Base-by-base conservation (phyloP, 495 filamentous ascomycete species). In the Glonium stellatum region DNA sequence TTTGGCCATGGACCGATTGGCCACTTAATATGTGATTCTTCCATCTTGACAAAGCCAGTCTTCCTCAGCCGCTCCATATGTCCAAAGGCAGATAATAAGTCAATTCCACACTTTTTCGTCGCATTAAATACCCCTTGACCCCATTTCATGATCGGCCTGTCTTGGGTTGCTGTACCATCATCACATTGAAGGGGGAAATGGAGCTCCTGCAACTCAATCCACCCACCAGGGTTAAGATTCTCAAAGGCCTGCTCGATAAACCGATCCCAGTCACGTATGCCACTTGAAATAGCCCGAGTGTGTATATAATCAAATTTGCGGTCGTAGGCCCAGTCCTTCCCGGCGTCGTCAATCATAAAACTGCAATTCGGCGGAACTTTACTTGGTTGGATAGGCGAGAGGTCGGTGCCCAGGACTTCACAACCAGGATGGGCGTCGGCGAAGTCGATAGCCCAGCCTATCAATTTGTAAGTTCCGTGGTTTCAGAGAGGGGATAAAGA, bases 1-100 rank as follows among this genome's bases (percentile, higher is more conserved):
- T 53, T 51, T 12, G 57, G 37, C 57, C 57, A 59, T n/a, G 57
- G 57, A 22, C 57, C 55, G 10, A 57, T 48, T 1, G 55, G 55
- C 37, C 37, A 44, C 37, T 57, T 57, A 18, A 21, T 42, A 55
- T 55, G 13, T 37, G 37, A 36, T n/a, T 39, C 37, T 31, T 55
- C 25, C 27, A 37, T 31, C 18, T 39, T 23, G 15, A 37, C 31
- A 22, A 55, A 55, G 27, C 53, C 53, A 5, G n/a, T 42, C 19
- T 55, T 31, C 53, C 53, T 15, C 53, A 55, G 23, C 9, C 53
- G 5, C 9, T 51, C 48, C 9, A 23, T 23, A 23, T 51, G 48
- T 15, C 31, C 31, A 8, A 51, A 27, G 48, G 19, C 31, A 10
- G 48, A 21, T 8, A 51, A 23, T 22, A 25, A 27, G 15, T 51